Evolutionary conservation across 345 rosid species (phyloP).

Genomic region (Eucalyptus cladocalyx): DNA sequence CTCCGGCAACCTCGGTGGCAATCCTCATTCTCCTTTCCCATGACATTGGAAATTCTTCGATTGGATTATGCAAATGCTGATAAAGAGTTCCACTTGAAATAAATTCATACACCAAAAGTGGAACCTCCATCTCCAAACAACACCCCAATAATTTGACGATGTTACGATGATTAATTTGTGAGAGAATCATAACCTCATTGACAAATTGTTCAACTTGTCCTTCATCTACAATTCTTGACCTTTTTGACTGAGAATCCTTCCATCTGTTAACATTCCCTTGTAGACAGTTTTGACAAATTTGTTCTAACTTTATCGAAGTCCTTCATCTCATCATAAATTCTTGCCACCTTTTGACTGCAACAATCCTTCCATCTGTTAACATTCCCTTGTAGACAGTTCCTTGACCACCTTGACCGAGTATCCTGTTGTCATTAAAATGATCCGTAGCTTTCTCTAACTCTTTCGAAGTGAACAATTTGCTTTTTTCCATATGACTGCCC

Average conservation of each 20-base stretch:
- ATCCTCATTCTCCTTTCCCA: neutral
- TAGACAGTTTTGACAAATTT: too few relatives aligned
- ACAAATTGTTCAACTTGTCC: neutral
- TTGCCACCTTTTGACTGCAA: constrained; percentile 5
- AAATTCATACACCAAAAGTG: constrained; percentile 2
- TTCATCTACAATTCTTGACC: neutral
- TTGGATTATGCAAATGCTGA: neutral
- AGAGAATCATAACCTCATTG: constrained; percentile 1
- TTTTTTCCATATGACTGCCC: neutral
- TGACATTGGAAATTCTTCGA: neutral
- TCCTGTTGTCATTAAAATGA: neutral
- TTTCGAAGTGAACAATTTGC: neutral
- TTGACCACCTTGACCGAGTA: neutral
- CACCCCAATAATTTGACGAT: neutral
- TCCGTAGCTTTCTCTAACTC: neutral
- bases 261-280: neutral
- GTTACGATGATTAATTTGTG: constrained; percentile 1
- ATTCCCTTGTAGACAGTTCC: constrained; percentile 4
- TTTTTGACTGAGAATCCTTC: constrained; percentile 4
- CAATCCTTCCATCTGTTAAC: neutral
- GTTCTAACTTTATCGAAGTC: too few relatives aligned
- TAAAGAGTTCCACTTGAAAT: neutral
- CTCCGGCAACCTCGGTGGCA: neutral
- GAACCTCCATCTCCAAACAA: constrained; percentile 1
- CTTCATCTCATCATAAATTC: too few relatives aligned